Percentiles rank a stretch among this genome's conserved stretches.
phyloP scores from a whole-genome alignment of 306 rosid species.

The Psophocarpus tetragonolobus region DNA sequence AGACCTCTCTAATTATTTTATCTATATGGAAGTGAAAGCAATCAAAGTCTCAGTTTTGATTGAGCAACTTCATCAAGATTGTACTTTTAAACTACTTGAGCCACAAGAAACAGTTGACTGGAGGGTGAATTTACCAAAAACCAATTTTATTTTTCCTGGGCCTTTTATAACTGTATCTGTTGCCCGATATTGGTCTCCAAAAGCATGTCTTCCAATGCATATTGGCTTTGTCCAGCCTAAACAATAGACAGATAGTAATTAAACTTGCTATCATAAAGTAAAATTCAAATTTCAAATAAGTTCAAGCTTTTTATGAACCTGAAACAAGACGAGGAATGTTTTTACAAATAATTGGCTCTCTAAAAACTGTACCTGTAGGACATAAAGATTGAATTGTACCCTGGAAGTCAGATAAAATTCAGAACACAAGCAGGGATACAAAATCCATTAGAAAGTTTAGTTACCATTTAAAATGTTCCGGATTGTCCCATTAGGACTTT shows the following conservation, averaged over 20 bases:
- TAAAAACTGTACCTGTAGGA: constrained; percentile 84
- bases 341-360: constrained; percentile 94
- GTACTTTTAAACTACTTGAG: constrained; percentile 13
- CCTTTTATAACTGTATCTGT: constrained; percentile 85
- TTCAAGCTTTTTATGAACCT: constrained; percentile 48
- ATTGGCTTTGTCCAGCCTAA: constrained; percentile 96
- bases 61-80: constrained; percentile 17
- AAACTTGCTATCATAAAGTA: constrained; percentile 10
- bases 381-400: constrained; percentile 9
- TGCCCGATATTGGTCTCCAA: constrained; percentile 95
- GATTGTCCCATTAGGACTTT: constrained; percentile 96
- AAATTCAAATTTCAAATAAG: constrained; percentile 23
- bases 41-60: background rate
- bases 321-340: constrained; percentile 94
- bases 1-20: background rate
- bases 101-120: constrained; percentile 21
- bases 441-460: constrained; percentile 33
- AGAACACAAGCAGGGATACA: constrained; percentile 4
- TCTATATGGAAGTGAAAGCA: constrained; percentile 7
- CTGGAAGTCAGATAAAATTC: constrained; percentile 5
- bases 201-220: constrained; percentile 99
- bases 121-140: constrained; percentile 68
- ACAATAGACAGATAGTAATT: constrained; percentile 15
- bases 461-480: constrained; percentile 94
- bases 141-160: constrained; percentile 82